Conservation (phyloP, 164 flowering plant genomes). For the Dillenia turbinata region DNA sequence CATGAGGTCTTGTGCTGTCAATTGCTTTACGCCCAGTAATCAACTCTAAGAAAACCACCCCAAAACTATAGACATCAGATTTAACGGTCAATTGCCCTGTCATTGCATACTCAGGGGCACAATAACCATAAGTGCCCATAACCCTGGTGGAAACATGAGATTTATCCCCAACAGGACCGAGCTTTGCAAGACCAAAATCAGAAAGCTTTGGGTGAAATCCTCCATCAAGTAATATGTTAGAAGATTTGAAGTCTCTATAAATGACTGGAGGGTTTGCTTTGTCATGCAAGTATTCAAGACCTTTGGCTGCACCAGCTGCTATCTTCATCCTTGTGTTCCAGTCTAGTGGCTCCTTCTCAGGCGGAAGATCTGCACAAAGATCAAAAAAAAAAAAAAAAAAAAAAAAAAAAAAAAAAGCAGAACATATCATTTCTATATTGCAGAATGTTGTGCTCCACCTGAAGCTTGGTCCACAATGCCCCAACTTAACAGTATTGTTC, state of each 20-base stretch:
- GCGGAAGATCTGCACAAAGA: slow-evolving; percentile 44
- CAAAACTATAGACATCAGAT: slow-evolving; percentile 62
- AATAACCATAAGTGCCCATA: slow-evolving; percentile 58
- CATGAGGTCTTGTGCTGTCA: slow-evolving; percentile 43
- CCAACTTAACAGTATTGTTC: too few relatives aligned
- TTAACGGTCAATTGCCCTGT: slow-evolving; percentile 52
- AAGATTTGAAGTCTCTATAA: slow-evolving; percentile 59
- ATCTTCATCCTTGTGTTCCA: slow-evolving; percentile 61
- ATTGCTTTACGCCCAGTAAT: slow-evolving; percentile 55
- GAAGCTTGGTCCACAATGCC: too few relatives aligned
- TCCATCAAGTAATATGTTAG: slow-evolving; percentile 53
- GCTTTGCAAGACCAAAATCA: slow-evolving; percentile 66
- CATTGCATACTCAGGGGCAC: slow-evolving; percentile 60
- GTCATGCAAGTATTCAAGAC: slow-evolving; percentile 57
- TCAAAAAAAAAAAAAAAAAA: not conserved
- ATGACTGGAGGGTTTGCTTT: slow-evolving; percentile 70
- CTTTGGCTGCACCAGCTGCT: slow-evolving; percentile 66
- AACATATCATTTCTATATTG: too few relatives aligned
- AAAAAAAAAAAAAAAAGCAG: too few relatives aligned
- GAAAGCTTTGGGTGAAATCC: slow-evolving; percentile 58
- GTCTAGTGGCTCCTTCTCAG: slow-evolving; percentile 52
- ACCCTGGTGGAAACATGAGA: slow-evolving; percentile 60
- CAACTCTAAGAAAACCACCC: slow-evolving; percentile 59
- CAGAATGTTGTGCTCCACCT: too few relatives aligned
- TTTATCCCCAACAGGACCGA: slow-evolving; percentile 62